Percentiles rank a stretch among this genome's conserved stretches.
phyloP scores from a whole-genome alignment of 73 alveolate species.

The Breviolum minutum region DNA sequence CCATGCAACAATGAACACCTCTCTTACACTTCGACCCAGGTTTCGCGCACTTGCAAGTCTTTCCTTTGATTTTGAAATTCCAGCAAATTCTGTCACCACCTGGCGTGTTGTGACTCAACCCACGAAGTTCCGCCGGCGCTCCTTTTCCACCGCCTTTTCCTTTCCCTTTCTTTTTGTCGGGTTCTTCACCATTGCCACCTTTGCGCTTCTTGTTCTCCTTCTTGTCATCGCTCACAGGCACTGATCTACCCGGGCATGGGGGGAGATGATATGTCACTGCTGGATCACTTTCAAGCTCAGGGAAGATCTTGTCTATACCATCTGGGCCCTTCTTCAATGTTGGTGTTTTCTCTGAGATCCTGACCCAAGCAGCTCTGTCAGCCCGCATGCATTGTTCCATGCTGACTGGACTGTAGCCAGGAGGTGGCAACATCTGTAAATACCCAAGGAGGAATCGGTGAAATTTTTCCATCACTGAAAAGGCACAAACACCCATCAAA shows the following conservation, averaged over 20 bases:
- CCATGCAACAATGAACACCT: not conserved
- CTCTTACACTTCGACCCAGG: not conserved
- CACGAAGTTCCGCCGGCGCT: not conserved
- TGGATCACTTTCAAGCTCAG: not conserved
- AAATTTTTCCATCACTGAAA: not conserved
- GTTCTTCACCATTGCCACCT: too few species aligned
- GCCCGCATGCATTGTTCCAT: not conserved
- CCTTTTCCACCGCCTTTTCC: not conserved
- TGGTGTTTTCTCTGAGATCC: not conserved
- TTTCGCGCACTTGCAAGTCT: not conserved
- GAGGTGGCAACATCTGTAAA: not conserved
- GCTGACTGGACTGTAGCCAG: not conserved
- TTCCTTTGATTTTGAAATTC: not conserved
- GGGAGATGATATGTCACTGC: not conserved
- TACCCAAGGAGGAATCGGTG: not conserved
- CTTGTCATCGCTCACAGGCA: too few species aligned
- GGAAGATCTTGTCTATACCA: not conserved
- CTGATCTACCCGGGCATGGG: not conserved
- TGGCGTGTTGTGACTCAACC: not conserved
- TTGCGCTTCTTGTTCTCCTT: not conserved
- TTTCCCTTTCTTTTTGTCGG: not conserved
- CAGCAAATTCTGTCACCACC: not conserved
- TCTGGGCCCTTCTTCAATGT: not conserved
- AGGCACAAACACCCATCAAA: not conserved
- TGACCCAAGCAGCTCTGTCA: not conserved